Conservation (phyloP, 257 asterid species). For the Paraleonurus japonicus region DNA sequence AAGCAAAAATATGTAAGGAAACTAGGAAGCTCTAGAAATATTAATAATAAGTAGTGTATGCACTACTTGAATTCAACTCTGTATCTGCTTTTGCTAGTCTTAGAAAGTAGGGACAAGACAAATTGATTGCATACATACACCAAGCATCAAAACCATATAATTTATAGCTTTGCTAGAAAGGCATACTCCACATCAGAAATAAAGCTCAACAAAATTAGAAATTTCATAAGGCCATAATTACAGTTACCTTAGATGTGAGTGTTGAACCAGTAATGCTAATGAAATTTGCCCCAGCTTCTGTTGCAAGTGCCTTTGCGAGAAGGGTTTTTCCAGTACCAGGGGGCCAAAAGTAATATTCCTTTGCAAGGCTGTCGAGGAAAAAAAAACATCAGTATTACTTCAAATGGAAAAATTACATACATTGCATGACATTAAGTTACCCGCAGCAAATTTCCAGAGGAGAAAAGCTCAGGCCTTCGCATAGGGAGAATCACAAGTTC, state of each 20-base stretch:
- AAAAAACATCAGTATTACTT: neutral
- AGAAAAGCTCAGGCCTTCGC: constrained; percentile 96
- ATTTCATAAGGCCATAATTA: neutral
- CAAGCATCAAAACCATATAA: neutral
- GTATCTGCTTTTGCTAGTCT: constrained; percentile 8
- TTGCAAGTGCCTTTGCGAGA: constrained; percentile 96
- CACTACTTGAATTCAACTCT: constrained; percentile 5
- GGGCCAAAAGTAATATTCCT: constrained; percentile 96
- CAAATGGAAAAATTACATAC: constrained; percentile 1
- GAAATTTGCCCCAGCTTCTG: constrained; percentile 98
- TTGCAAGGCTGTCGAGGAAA: constrained; percentile 82
- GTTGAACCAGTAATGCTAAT: constrained; percentile 97
- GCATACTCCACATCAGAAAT: constrained; percentile 5
- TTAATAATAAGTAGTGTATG: neutral
- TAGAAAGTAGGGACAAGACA: neutral
- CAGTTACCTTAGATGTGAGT: constrained; percentile 85
- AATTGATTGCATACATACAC: neutral
- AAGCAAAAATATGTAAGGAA: constrained; percentile 3
- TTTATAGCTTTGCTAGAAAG: neutral
- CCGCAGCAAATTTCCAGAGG: constrained; percentile 90
- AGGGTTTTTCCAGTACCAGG: constrained; percentile 99
- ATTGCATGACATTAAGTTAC: constrained; percentile 38
- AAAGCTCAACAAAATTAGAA: neutral
- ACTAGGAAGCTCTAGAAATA: neutral
- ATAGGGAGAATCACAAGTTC: constrained; percentile 98